These are phyloP conservation scores for Entonaema liquescens DNA, from an alignment of 495 filamentous ascomycete species.

Conservation along the genomic window DNA sequence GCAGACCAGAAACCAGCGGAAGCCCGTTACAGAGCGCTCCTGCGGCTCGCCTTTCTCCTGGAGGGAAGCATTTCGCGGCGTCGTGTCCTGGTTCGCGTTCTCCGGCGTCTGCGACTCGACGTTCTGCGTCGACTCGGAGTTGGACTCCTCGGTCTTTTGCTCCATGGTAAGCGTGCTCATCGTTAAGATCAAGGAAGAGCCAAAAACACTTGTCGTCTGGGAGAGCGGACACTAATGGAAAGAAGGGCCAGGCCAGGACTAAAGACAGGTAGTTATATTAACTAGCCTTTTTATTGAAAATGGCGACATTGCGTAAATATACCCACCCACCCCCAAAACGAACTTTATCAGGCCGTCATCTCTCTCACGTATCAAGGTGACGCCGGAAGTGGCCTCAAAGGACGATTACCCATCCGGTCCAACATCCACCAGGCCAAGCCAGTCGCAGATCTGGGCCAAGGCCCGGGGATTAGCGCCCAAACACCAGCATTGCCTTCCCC, in stretches of 20 bases:
- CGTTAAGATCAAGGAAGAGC: not conserved
- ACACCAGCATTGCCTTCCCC: not conserved
- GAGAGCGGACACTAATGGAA: too few relatives aligned
- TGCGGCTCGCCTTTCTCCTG: slow-evolving; percentile 9
- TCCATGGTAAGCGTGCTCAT: slow-evolving; percentile 1
- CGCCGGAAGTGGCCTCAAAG: not conserved
- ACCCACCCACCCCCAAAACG: not conserved
- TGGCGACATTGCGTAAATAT: not conserved
- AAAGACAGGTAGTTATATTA: not conserved
- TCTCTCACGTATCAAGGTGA: not conserved
- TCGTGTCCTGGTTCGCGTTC: slow-evolving; percentile 27
- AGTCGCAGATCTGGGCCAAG: too few relatives aligned
- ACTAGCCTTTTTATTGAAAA: not conserved
- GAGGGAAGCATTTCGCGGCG: slow-evolving; percentile 18
- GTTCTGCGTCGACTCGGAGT: slow-evolving; percentile 28
- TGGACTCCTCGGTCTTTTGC: not conserved
- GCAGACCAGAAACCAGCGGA: slow-evolving; percentile 53
- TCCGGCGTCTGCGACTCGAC: slow-evolving; percentile 50
- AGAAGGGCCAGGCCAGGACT: not conserved
- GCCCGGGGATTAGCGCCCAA: slow-evolving; percentile 5
- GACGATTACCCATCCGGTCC: not conserved
- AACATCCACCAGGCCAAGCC: too few relatives aligned
- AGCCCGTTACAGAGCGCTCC: slow-evolving; percentile 24
- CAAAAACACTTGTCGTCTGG: too few relatives aligned
- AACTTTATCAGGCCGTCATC: not conserved